Percentiles rank a stretch among this genome's conserved stretches.
Conservation (phyloP, 2,329 filamentous ascomycete genomes). For the Ceratocystis lukuohia region DNA sequence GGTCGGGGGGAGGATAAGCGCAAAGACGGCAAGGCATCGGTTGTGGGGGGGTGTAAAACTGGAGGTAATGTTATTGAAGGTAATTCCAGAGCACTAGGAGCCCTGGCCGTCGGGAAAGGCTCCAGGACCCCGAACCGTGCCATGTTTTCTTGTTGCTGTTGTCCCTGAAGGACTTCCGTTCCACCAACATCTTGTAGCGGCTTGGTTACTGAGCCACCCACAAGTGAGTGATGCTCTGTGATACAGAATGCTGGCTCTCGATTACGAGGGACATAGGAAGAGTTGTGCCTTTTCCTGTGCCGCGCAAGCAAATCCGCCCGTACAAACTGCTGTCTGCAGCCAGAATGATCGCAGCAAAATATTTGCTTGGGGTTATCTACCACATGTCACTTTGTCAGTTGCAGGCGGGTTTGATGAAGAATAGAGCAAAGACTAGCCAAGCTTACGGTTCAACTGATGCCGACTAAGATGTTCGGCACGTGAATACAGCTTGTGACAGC, state of each 20-base stretch:
- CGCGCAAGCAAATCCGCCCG: constrained; percentile 62
- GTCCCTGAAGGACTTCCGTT: not conserved
- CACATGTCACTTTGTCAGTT: not conserved
- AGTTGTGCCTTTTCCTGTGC: constrained; percentile 51
- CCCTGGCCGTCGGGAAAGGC: no score
- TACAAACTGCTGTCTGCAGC: constrained; percentile 65
- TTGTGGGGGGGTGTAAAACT: not conserved
- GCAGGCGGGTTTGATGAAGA: constrained; percentile 18
- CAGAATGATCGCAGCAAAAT: constrained; percentile 60
- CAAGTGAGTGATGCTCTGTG: not conserved
- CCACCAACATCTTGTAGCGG: not conserved
- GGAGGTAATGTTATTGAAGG: not conserved
- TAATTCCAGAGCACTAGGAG: no score
- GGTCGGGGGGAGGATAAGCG: not conserved
- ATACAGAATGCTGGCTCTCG: constrained; percentile 28
- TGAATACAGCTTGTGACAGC: constrained; percentile 69
- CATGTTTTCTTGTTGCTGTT: not conserved
- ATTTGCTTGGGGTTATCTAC: constrained; percentile 64
- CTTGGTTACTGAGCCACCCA: no score
- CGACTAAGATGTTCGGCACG: constrained; percentile 69
- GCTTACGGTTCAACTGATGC: constrained; percentile 65
- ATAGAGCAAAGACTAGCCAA: constrained; percentile 8
- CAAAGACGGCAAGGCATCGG: not conserved
- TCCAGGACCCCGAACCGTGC: no score
- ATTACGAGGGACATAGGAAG: constrained; percentile 38